Evolutionary conservation across 2,329 filamentous ascomycete species (phyloP).

Genomic region (Mollisiaceae sp.): DNA sequence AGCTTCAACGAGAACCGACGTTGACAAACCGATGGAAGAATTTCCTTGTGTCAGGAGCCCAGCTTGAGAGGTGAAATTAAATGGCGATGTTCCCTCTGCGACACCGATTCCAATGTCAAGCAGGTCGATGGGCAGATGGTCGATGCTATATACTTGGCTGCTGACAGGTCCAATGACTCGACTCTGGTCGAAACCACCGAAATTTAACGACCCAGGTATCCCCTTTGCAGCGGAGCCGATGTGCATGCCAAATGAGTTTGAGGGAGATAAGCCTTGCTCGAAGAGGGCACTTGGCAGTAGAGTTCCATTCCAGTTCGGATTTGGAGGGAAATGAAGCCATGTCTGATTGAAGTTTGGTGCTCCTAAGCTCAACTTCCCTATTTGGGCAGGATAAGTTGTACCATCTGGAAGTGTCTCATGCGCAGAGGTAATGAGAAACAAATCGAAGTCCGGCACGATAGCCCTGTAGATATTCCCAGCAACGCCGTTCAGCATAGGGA

Average conservation of each 20-base stretch:
- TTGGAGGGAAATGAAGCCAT: conserved; percentile 14
- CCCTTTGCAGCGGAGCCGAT: conserved; percentile 28
- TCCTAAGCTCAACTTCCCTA: conserved; percentile 29
- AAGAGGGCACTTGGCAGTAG: conserved; percentile 22
- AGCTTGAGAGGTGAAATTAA: conserved; percentile 21
- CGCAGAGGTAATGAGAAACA: conserved; percentile 17
- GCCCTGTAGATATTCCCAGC: conserved; percentile 6
- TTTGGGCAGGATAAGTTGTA: conserved; percentile 26
- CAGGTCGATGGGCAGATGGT: conserved; percentile 30
- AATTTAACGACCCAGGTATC: conserved; percentile 29
- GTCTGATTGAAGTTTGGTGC: conserved; percentile 28
- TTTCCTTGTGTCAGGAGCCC: conserved; percentile 29
- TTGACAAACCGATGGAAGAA: conserved; percentile 19
- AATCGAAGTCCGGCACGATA: conserved; percentile 22
- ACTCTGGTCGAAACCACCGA: conserved; percentile 35
- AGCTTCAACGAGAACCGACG: conserved; percentile 26
- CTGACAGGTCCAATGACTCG: conserved; percentile 26
- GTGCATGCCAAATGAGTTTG: conserved; percentile 36
- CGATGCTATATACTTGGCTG: conserved; percentile 19
- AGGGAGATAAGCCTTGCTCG: conserved; percentile 19
- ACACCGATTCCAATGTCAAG: conserved; percentile 33
- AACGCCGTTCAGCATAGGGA: conserved; percentile 13
- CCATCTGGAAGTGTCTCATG: conserved; percentile 25
- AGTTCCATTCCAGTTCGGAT: conserved; percentile 27
- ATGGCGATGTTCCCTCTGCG: conserved; percentile 29